phyloP scores from a whole-genome alignment of 176 grass and related monocot genomes.

The Hordeum marinum region DNA sequence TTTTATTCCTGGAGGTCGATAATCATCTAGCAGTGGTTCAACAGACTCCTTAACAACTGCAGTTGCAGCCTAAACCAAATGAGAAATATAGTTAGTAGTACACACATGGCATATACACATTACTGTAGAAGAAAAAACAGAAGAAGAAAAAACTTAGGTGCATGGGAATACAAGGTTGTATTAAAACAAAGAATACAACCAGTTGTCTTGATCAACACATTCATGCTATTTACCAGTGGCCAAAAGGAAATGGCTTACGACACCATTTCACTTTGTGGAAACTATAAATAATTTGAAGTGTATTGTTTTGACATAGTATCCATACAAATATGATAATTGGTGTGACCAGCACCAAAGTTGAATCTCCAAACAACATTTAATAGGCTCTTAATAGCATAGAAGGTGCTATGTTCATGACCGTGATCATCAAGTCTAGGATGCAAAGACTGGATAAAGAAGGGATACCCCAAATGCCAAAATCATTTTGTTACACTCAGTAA shows the following conservation, averaged over 20 bases:
- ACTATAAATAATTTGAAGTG: slow-evolving; percentile 9
- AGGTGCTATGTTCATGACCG: slow-evolving; percentile 1
- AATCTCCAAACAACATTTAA: neutral
- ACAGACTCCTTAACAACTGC: slow-evolving; percentile 73
- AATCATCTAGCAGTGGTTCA: slow-evolving; percentile 95
- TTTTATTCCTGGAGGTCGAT: slow-evolving; percentile 90
- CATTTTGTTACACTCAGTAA: neutral
- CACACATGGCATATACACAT: slow-evolving; percentile 20
- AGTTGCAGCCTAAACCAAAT: slow-evolving; percentile 63
- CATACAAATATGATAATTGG: slow-evolving; percentile 1
- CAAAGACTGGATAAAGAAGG: neutral
- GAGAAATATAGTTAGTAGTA: slow-evolving; percentile 31
- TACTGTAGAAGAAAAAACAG: neutral
- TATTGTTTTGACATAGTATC: neutral
- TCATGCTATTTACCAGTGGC: neutral
- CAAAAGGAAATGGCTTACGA: neutral
- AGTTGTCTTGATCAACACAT: slow-evolving; percentile 4
- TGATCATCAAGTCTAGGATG: neutral
- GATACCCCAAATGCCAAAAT: slow-evolving; percentile 3
- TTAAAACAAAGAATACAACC: slow-evolving; percentile 23
- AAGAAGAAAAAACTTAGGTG: neutral
- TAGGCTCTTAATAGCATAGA: slow-evolving; percentile 10
- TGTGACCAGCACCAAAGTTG: neutral
- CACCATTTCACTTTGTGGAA: neutral
- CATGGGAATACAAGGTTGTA: neutral